phyloP scores from a whole-genome alignment of 192 early-diverging fungal species.

The Dimargaris cristalligena region DNA sequence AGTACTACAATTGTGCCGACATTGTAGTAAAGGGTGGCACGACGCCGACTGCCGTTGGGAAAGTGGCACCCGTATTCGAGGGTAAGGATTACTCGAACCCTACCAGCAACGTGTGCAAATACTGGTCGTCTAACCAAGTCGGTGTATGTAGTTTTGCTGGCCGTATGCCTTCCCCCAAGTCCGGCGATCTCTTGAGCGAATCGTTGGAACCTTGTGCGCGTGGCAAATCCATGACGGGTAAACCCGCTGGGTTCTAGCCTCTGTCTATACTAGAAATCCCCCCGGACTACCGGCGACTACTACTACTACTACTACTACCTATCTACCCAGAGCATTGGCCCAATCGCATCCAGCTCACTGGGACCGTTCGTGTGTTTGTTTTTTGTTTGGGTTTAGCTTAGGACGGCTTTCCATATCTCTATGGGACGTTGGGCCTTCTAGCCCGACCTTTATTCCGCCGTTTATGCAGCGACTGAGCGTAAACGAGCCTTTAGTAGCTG shows the following conservation, averaged over 20 bases:
- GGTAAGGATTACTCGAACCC: slow-evolving; percentile 35
- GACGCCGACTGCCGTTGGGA: slow-evolving; percentile 12
- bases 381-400: no score
- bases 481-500: no score
- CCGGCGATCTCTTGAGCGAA: slow-evolving; percentile 33
- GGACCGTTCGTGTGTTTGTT: no score
- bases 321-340: no score
- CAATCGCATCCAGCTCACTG: no score
- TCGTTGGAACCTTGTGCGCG: slow-evolving; percentile 39
- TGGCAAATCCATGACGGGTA: slow-evolving; percentile 21
- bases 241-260: slow-evolving; percentile 30
- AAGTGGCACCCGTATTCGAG: slow-evolving; percentile 24
- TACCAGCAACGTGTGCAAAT: slow-evolving; percentile 36
- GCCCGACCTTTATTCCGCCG: no score
- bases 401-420: no score
- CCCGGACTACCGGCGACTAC: no score
- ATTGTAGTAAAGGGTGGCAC: slow-evolving; percentile 31
- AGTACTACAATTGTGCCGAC: slow-evolving; percentile 40
- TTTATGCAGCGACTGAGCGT: no score
- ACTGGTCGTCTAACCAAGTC: slow-evolving; percentile 42
- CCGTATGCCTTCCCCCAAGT: slow-evolving; percentile 24
- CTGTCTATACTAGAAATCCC: no score
- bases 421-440: no score
- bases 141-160: slow-evolving; percentile 39
- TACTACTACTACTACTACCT: no score